Evolutionary conservation across 202 grass and related monocot genomes (phyloP), one percentile per base, ranked within the genome.

Genomic region (Zizania palustris): DNA sequence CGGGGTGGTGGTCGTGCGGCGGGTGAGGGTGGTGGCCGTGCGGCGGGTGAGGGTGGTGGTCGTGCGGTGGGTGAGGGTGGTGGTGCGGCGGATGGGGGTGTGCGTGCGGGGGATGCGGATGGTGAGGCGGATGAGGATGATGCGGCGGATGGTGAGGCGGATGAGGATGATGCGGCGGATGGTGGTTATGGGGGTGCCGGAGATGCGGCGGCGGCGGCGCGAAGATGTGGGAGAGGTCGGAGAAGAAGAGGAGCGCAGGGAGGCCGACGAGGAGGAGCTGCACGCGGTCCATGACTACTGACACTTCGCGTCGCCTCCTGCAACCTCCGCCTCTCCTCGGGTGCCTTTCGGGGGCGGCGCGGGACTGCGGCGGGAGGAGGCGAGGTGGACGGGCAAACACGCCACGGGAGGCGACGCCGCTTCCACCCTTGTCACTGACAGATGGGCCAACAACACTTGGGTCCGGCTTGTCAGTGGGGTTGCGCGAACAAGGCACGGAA

Each of bases 211-310:
- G 93, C 41, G 86, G 84, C 40, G 84, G 76, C 64, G 95, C 74
- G 80, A 94, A 98, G 76, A 94, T 88, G 76, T 98, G 80, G 74
- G 87, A 64, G 85, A 94, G 83, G 63, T 94, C 91, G 77, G 95
- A 90, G 87, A 84, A 73, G 91, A 98, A 94, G 76, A 97, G 95
- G 20, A 92, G 76, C 60, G 93, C 70, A 35, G 91, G 95, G 68
- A 98, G 80, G 45, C 87, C 91, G 56, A 98, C 57, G 54, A 98
- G 89, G 60, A 98, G 89, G 80, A 98, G 65, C 89, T 92, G 91
- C 55, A 67, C 79, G 36, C 91, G 91, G 57, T 98, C 91, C 95
- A 98, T 98, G 62, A 68, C 42, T 55, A 58, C 37, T 41, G 28
- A 53, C 50, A 20, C 84, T 77, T 37, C 0, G 22, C 61, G 70